Evolutionary conservation across 2,329 filamentous ascomycete genomes (phyloP), one percentile per base, ranked within the genome.

Genomic region (Phialophora expanda): DNA sequence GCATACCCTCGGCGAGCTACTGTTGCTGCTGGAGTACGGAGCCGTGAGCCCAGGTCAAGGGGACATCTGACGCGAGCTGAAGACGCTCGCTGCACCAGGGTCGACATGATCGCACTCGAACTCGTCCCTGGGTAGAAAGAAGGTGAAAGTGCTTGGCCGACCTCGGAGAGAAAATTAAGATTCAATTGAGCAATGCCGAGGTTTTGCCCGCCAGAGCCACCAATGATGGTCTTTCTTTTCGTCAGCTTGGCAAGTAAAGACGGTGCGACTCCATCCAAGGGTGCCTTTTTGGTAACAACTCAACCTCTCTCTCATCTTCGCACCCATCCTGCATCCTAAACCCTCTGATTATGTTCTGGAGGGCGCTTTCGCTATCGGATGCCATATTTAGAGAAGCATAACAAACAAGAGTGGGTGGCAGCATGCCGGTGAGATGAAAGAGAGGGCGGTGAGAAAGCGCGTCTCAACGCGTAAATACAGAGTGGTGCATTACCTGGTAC

Each of bases 1-100:
- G 71, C 71, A 53, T 73, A 73, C 14, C 48, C 56, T 38, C 71
- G 68, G 51, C 62, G 66, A 24, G 24, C 24, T 14, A n/a, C 26
- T 32, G 20, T 48, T 50, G 55, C 54, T 51, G 26, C 30, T 38
- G 56, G 59, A 12, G 57, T 30, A 12, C 41, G 44, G 22, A 46
- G 46, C 56, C 56, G 61, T 30, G 64, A 63, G 28, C 66, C 63
- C 30, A 71, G 62, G 48, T 72, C 69, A 44, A 70, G 64, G 1
- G 66, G 66, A 55, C 67, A 70, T 34, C 70, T 62, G 20, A 65
- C 64, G 17, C 64, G 62, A n/a, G 59, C 56, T n/a, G 70, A 32
- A 17, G 64, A 57, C 11, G 57, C 62, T 57, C 66, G 66, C 44
- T 68, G 67, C 48, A 71, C 32, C 11, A 70, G 53, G 55, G 41